Percentiles rank a stretch among this genome's conserved stretches.
Conservation (phyloP, 495 filamentous ascomycete genomes). For the Achaetomiella virescens region DNA sequence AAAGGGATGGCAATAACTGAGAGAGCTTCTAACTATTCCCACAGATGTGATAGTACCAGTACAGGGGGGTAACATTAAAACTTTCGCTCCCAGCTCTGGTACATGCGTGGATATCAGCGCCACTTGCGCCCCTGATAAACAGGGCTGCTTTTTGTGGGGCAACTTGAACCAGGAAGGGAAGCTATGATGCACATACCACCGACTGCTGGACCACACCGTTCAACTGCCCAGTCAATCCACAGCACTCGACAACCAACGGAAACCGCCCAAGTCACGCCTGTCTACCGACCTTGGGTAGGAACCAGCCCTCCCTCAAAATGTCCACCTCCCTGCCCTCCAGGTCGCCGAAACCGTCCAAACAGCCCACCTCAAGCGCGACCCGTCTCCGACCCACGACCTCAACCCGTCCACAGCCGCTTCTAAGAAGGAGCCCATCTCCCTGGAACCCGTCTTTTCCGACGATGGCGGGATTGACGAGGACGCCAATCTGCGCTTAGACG, state of each 20-base stretch:
- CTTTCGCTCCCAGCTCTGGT: no score
- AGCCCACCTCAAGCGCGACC: slow-evolving; percentile 63
- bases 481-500: slow-evolving; percentile 23
- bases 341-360: slow-evolving; percentile 73
- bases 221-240: no score
- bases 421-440: slow-evolving; percentile 42
- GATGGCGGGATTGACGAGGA: slow-evolving; percentile 17
- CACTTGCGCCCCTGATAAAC: no score
- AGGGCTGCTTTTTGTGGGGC: background rate
- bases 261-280: no score
- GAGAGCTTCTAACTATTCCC: no score
- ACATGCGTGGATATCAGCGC: no score
- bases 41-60: no score
- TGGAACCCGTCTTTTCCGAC: slow-evolving; percentile 26
- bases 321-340: slow-evolving; percentile 47
- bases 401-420: slow-evolving; percentile 72
- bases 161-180: background rate
- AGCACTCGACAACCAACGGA: no score
- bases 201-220: background rate
- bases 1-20: no score
- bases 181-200: background rate
- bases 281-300: no score
- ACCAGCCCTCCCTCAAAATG: slow-evolving; percentile 19
- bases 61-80: no score
- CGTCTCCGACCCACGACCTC: slow-evolving; percentile 66